Percentiles rank a stretch among this genome's conserved stretches.
Evolutionary conservation across 2,329 filamentous ascomycete genomes (phyloP).

Genomic region (Stemphylium lycopersici): DNA sequence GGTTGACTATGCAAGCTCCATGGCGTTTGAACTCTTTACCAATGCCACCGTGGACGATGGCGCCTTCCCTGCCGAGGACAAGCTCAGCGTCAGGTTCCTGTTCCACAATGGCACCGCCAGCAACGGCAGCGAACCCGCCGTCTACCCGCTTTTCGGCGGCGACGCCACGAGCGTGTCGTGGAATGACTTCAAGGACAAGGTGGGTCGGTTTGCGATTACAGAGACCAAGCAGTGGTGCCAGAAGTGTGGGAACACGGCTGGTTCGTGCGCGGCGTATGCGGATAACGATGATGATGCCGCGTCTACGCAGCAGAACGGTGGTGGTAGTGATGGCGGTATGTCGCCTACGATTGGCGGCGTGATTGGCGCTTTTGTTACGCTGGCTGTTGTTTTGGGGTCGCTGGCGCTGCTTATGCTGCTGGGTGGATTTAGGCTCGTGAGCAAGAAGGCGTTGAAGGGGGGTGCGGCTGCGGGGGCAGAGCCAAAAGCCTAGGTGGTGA

Average conservation of each 20-base stretch:
- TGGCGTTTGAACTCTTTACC: slow-evolving; percentile 77
- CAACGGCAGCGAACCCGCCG: slow-evolving; percentile 52
- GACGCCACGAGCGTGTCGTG: slow-evolving; percentile 65
- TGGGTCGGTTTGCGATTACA: slow-evolving; percentile 71
- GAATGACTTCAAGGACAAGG: slow-evolving; percentile 68
- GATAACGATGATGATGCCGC: slow-evolving; percentile 12
- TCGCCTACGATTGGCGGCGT: slow-evolving; percentile 78
- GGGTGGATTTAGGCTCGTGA: slow-evolving; percentile 64
- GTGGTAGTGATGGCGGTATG: slow-evolving; percentile 57
- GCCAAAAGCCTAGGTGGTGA: slow-evolving; percentile 18
- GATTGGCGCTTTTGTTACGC: slow-evolving; percentile 73
- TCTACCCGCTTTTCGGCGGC: slow-evolving; percentile 68
- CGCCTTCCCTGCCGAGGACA: slow-evolving; percentile 53
- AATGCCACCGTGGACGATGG: slow-evolving; percentile 42
- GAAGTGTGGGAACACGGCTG: slow-evolving; percentile 74
- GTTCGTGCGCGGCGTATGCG: slow-evolving; percentile 63
- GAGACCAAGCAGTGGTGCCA: slow-evolving; percentile 73
- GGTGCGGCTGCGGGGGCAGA: slow-evolving; percentile 5
- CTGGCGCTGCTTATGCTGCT: slow-evolving; percentile 61
- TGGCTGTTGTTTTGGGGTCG: slow-evolving; percentile 65
- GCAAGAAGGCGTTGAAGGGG: slow-evolving; percentile 54
- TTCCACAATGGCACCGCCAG: slow-evolving; percentile 67
- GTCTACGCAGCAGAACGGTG: slow-evolving; percentile 23
- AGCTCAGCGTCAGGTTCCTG: slow-evolving; percentile 65
- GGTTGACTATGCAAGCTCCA: slow-evolving; percentile 81